Conservation (phyloP, 192 early-diverging fungal genomes). For the Coemansia erecta region DNA sequence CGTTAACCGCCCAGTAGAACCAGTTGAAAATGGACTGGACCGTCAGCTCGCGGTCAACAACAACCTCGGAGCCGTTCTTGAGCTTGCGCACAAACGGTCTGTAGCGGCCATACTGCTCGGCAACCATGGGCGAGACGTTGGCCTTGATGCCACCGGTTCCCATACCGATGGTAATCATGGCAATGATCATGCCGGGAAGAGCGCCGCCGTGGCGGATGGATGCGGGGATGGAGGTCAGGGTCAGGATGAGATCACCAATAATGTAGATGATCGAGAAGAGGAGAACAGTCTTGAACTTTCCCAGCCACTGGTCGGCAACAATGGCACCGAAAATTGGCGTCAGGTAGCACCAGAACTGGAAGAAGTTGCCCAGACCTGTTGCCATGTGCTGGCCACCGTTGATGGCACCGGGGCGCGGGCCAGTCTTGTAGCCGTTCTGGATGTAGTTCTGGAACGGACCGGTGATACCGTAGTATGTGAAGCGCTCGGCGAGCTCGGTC, state of each 20-base stretch:
- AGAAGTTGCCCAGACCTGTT: slow-evolving; percentile 60
- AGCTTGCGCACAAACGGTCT: slow-evolving; percentile 61
- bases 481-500: slow-evolving; percentile 63
- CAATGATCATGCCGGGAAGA: slow-evolving; percentile 64
- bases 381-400: slow-evolving; percentile 56
- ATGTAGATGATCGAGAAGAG: slow-evolving; percentile 66
- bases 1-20: slow-evolving; percentile 77
- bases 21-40: slow-evolving; percentile 78
- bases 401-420: slow-evolving; percentile 53
- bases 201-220: slow-evolving; percentile 60
- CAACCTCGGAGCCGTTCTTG: slow-evolving; percentile 58
- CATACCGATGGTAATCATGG: slow-evolving; percentile 71
- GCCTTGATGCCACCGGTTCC: slow-evolving; percentile 80
- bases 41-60: slow-evolving; percentile 68
- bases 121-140: slow-evolving; percentile 76
- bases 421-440: slow-evolving; percentile 51
- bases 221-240: slow-evolving; percentile 58
- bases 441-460: slow-evolving; percentile 65
- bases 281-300: slow-evolving; percentile 73
- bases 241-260: slow-evolving; percentile 62
- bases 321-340: slow-evolving; percentile 63
- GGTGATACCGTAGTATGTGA: slow-evolving; percentile 63
- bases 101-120: slow-evolving; percentile 63
- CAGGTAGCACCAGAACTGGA: slow-evolving; percentile 65
- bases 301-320: slow-evolving; percentile 69